Evolutionary conservation across 306 rosid genomes (phyloP).

Genomic region (Parietaria judaica): DNA sequence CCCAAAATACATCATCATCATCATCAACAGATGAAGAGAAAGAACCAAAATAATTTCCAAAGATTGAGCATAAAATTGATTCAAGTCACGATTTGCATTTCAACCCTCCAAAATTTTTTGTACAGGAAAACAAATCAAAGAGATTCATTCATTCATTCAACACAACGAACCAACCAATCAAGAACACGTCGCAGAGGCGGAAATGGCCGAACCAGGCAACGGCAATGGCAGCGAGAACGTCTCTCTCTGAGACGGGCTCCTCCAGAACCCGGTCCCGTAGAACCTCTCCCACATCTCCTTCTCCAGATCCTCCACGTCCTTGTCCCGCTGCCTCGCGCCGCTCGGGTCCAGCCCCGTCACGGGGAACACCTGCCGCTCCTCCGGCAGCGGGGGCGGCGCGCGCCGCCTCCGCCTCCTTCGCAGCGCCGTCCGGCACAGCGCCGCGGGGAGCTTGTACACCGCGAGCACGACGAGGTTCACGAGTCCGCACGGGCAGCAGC

Average conservation of each 20-base stretch:
- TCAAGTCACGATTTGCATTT: background rate
- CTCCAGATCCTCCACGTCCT: slow-evolving; percentile 42
- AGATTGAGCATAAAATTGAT: too few species aligned
- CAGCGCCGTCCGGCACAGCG: slow-evolving; percentile 38
- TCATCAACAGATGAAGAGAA: too few species aligned
- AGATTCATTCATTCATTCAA: background rate
- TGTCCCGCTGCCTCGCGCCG: slow-evolving; percentile 19
- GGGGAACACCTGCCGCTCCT: slow-evolving; percentile 23
- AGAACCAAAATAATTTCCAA: too few species aligned
- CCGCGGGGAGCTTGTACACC: slow-evolving; percentile 67
- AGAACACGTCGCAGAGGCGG: background rate
- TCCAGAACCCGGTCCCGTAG: slow-evolving; percentile 67
- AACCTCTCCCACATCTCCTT: slow-evolving; percentile 90
- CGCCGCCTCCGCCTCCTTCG: slow-evolving; percentile 21
- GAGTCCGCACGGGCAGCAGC: slow-evolving; percentile 59
- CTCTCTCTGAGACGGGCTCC: slow-evolving; percentile 71
- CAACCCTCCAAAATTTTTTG: background rate
- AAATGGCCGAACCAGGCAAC: background rate
- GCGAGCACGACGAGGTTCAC: slow-evolving; percentile 45
- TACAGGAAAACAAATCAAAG: background rate
- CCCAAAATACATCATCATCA: too few species aligned
- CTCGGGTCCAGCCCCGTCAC: background rate
- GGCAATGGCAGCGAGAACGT: too few species aligned
- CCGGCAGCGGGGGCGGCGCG: slow-evolving; percentile 16
- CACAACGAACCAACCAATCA: background rate